Evolutionary conservation across 495 filamentous ascomycete genomes (phyloP), one percentile per base, ranked within the genome.

Genomic region (Xylaria nigripes): DNA sequence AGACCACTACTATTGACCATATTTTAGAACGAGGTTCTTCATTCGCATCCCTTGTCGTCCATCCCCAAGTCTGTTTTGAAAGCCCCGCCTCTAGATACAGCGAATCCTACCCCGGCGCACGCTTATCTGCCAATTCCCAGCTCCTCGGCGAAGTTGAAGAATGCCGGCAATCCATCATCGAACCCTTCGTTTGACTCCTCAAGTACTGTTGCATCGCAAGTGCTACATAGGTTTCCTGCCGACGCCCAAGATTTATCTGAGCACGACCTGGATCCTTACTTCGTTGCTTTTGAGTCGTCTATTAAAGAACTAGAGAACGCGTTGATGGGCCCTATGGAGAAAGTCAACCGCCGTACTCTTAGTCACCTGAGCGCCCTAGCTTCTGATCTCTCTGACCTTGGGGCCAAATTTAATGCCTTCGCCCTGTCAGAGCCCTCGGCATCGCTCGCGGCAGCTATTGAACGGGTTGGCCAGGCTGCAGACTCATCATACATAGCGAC

Each of bases 401-500:
- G 93, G 24, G 92, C 90, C 15, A 77, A 89, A 24, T 96, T 92
- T 68, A 98, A 98, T 62, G 94, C 86, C n/a, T 97, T 97, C 67
- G 93, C 93, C 0, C 74, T 98, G 0, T 95, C 90, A 0, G 94
- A 98, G 69, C 87, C 87, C 52, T 89, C 87, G 3, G 81, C 85
- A 2, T 86, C 87, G 2, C 84, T 98, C 3, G 86, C 89, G n/a
- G 83, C 90, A 4, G 92, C 93, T 2, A 95, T 97, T 55, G 93
- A 98, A 69, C 85, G 90, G 45, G 82, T 92, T 38, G 93, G 93
- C 0, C 94, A 98, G 67, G 94, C 93, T 3, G 89, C 90, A 2
- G 93, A 98, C 66, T 89, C 87, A 1, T 96, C 94, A 1, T 98
- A 96, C 63, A 91, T 98, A 51, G 90, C 89, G 22, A 96, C 92